Percentiles rank a stretch among this genome's conserved stretches.
Conservation (phyloP, 257 asterid species). For the Gentiana straminea region DNA sequence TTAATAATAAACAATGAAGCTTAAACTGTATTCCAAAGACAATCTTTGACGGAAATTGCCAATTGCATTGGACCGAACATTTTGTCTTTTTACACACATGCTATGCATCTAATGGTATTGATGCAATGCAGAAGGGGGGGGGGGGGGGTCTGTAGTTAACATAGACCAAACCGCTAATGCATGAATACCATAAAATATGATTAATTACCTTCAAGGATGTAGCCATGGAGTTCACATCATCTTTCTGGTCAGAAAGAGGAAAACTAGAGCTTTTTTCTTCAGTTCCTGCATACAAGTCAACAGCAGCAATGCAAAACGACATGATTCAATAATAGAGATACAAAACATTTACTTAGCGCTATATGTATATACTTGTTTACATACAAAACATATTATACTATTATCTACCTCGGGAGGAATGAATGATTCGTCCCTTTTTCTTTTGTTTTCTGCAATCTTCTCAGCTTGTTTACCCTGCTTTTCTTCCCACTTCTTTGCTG, state of each 20-base stretch:
- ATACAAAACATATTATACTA: background rate
- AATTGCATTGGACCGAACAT: too few relatives aligned
- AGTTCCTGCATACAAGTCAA: slow-evolving; percentile 44
- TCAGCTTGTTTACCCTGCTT: slow-evolving; percentile 85
- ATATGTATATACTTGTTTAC: background rate
- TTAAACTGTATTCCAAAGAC: too few relatives aligned
- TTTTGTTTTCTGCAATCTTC: slow-evolving; percentile 62
- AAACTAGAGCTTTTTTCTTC: slow-evolving; percentile 14
- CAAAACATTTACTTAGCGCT: background rate
- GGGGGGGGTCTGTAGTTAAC: background rate
- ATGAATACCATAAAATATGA: background rate
- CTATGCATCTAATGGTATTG: too few relatives aligned
- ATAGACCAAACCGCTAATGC: background rate
- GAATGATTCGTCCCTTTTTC: slow-evolving; percentile 68
- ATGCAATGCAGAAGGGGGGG: too few relatives aligned
- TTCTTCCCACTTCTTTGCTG: slow-evolving; percentile 78
- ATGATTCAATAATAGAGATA: background rate
- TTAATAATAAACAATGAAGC: too few relatives aligned
- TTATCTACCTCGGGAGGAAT: slow-evolving; percentile 75
- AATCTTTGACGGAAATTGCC: too few relatives aligned
- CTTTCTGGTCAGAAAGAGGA: slow-evolving; percentile 18
- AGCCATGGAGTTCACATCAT: slow-evolving; percentile 49
- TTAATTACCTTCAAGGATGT: slow-evolving; percentile 56
- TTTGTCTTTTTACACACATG: too few relatives aligned
- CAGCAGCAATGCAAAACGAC: background rate